A percentile compares a stretch with the other conserved stretches of the same genome.
Conservation (phyloP, 192 early-diverging fungal species). For the Lunasporangiospora selenospora region DNA sequence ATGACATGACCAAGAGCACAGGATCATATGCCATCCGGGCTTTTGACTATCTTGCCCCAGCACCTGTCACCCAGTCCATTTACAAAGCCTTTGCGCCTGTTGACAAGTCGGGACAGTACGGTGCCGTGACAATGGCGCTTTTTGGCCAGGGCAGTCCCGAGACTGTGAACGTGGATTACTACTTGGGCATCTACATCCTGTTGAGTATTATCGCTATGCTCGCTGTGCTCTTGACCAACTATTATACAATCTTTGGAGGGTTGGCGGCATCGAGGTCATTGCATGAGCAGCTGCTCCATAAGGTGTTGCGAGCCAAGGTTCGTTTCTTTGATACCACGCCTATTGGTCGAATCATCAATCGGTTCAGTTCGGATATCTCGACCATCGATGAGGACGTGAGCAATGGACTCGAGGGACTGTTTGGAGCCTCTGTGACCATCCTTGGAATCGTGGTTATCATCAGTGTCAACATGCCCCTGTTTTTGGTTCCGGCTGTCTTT, state of each 20-base stretch:
- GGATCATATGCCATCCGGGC: slow-evolving; percentile 7
- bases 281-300: slow-evolving; percentile 60
- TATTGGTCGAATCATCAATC: slow-evolving; percentile 78
- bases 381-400: slow-evolving; percentile 72
- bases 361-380: slow-evolving; percentile 88
- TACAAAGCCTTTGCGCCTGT: slow-evolving; percentile 16
- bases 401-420: slow-evolving; percentile 52
- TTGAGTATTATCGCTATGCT: slow-evolving; percentile 52
- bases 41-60: slow-evolving; percentile 7
- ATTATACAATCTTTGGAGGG: slow-evolving; percentile 48
- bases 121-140: slow-evolving; percentile 5
- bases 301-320: slow-evolving; percentile 71
- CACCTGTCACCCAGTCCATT: slow-evolving; percentile 1
- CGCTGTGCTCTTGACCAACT: slow-evolving; percentile 33
- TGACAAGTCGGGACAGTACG: not conserved
- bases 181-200: slow-evolving; percentile 65
- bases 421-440: slow-evolving; percentile 54
- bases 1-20: slow-evolving; percentile 14
- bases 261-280: slow-evolving; percentile 61
- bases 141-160: slow-evolving; percentile 12
- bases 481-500: slow-evolving; percentile 68
- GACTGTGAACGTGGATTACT: slow-evolving; percentile 57
- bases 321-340: slow-evolving; percentile 94
- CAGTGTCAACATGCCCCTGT: slow-evolving; percentile 69
- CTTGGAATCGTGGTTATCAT: slow-evolving; percentile 65